phyloP scores from a whole-genome alignment of 192 early-diverging fungal species.

The Pecoramyces ruminantium region DNA sequence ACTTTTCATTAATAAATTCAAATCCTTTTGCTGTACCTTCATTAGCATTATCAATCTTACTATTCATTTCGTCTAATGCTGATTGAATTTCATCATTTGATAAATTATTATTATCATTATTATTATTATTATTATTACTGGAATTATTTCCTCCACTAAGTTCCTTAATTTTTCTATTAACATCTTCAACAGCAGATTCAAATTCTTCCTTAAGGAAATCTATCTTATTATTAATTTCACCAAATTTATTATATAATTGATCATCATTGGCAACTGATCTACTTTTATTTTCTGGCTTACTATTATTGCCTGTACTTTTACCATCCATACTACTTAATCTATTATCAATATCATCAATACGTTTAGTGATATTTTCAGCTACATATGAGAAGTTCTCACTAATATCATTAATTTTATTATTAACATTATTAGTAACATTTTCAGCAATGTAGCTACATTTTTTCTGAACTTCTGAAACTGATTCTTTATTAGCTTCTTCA shows the following conservation, averaged over 20 bases:
- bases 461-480: too few relatives aligned
- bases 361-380: not conserved
- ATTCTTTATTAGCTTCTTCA: too few relatives aligned
- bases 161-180: not conserved
- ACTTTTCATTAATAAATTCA: not conserved
- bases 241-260: not conserved
- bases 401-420: too few relatives aligned
- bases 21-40: not conserved
- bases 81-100: not conserved
- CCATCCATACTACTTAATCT: not conserved
- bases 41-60: not conserved
- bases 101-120: not conserved
- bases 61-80: not conserved
- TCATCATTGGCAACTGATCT: not conserved
- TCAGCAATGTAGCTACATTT: too few relatives aligned
- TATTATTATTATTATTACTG: too few relatives aligned
- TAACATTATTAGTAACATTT: too few relatives aligned
- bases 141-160: too few relatives aligned
- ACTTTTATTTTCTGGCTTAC: too few relatives aligned
- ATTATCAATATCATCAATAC: not conserved
- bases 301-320: too few relatives aligned
- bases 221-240: not conserved
- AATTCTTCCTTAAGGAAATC: not conserved
- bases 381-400: not conserved
- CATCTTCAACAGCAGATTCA: not conserved